These are phyloP conservation scores for Quercus glauca DNA, from an alignment of 306 rosid genomes.

Conservation along the genomic window DNA sequence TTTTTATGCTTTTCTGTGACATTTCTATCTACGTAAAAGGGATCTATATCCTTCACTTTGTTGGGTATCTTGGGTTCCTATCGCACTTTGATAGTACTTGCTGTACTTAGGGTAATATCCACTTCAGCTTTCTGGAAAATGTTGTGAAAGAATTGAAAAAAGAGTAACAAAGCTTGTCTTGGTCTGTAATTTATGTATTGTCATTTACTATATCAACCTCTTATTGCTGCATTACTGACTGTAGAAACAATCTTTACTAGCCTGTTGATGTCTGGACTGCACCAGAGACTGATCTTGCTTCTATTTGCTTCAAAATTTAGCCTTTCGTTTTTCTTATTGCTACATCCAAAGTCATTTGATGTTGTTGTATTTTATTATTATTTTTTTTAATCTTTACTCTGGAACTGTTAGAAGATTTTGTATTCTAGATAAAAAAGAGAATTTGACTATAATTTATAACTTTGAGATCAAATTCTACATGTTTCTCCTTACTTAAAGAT, in stretches of 20 bases:
- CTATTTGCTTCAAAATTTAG: constrained; percentile 15
- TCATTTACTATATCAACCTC: not conserved
- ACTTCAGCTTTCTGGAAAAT: not conserved
- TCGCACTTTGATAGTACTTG: constrained; percentile 5
- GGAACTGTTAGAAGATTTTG: not conserved
- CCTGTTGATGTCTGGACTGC: not conserved
- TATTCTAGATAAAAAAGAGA: not conserved
- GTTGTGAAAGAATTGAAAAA: not conserved
- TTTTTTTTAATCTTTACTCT: not conserved
- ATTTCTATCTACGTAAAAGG: constrained; percentile 1
- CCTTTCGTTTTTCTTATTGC: not conserved
- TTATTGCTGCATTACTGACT: constrained; percentile 12
- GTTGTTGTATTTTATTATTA: too few relatives aligned
- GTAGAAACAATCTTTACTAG: constrained; percentile 4
- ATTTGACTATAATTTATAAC: constrained; percentile 6
- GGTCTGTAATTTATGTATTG: not conserved
- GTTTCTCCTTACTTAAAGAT: constrained; percentile 20
- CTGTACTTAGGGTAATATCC: not conserved
- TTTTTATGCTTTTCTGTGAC: constrained; percentile 1
- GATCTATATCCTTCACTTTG: constrained; percentile 8
- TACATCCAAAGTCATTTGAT: not conserved
- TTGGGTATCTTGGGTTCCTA: not conserved
- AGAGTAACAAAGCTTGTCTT: not conserved
- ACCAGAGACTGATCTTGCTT: not conserved
- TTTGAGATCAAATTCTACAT: constrained; percentile 7